A percentile compares a stretch with the other conserved stretches of the same genome.
These are phyloP conservation scores for Acanthamoeba healyi DNA, from an alignment of 208 protist species.

Conservation along the genomic window DNA sequence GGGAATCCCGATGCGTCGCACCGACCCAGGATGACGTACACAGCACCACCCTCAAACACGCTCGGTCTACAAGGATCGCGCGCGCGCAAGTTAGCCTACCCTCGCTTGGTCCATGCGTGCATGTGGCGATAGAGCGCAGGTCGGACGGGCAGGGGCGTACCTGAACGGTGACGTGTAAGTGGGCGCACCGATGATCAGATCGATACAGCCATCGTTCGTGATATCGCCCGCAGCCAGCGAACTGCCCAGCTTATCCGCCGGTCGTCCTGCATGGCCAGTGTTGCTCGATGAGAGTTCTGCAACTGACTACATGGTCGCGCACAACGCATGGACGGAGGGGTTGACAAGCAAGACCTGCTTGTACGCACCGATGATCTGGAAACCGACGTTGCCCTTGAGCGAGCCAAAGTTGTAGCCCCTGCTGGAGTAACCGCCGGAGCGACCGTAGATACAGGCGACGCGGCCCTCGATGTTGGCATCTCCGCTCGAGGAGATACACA, in stretches of 20 bases:
- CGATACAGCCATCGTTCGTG: neutral
- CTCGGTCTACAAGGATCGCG: neutral
- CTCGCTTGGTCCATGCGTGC: no score
- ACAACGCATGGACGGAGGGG: neutral
- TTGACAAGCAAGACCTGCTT: no score
- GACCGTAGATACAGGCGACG: constrained; percentile 1
- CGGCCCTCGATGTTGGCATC: neutral
- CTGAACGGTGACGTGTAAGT: neutral
- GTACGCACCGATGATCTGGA: neutral
- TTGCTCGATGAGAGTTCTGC: no score
- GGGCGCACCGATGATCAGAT: constrained; percentile 5
- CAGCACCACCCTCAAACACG: neutral
- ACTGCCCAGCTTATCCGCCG: neutral
- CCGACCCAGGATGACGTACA: neutral
- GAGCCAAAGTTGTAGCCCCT: neutral
- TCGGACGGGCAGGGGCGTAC: neutral
- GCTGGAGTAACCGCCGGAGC: neutral
- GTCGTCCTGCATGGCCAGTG: neutral
- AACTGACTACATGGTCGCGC: neutral
- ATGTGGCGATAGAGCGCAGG: no score
- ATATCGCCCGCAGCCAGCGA: neutral
- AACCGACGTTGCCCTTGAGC: neutral
- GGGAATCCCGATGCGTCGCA: neutral
- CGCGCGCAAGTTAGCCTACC: no score
- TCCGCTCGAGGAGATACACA: neutral